These are phyloP conservation scores for Microdochium nivale DNA, from an alignment of 2,329 filamentous ascomycete species.

Conservation along the genomic window DNA sequence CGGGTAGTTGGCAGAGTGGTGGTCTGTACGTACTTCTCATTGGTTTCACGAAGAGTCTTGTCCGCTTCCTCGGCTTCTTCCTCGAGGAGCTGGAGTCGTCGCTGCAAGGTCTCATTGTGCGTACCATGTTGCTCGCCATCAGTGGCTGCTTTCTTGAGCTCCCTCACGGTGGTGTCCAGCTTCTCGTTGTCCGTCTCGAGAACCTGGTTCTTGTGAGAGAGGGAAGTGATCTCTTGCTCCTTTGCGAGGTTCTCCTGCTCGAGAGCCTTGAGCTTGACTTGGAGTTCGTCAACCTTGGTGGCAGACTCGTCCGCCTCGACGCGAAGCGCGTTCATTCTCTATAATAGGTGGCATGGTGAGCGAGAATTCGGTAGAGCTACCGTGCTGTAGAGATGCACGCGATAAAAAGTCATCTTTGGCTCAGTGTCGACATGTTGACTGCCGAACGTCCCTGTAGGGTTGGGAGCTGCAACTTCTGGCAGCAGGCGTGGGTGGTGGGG, in stretches of 20 bases:
- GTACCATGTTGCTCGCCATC: slow-evolving; percentile 75
- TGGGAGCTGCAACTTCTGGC: slow-evolving; percentile 10
- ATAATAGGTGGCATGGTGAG: slow-evolving; percentile 5
- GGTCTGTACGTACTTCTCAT: slow-evolving; percentile 76
- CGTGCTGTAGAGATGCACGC: not conserved
- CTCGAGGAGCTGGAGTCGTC: slow-evolving; percentile 91
- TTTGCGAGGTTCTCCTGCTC: slow-evolving; percentile 94
- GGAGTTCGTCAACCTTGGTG: slow-evolving; percentile 77
- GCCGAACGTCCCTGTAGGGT: not conserved
- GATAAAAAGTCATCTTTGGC: not conserved
- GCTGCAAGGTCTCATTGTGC: slow-evolving; percentile 85
- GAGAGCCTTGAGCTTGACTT: slow-evolving; percentile 76
- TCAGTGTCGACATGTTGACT: slow-evolving; percentile 3
- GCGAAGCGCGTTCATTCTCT: slow-evolving; percentile 96
- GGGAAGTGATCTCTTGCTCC: slow-evolving; percentile 96
- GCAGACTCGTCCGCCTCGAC: slow-evolving; percentile 83
- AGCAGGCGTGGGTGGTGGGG: slow-evolving; percentile 18
- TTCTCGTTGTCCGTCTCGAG: slow-evolving; percentile 91
- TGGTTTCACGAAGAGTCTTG: slow-evolving; percentile 91
- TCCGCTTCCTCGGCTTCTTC: slow-evolving; percentile 96
- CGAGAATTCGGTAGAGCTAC: not conserved
- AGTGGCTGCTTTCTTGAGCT: slow-evolving; percentile 78
- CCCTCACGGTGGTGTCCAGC: slow-evolving; percentile 74
- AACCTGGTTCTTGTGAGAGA: slow-evolving; percentile 89
- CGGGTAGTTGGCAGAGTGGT: not conserved